A percentile compares a stretch with the other conserved stretches of the same genome.
Evolutionary conservation across 495 filamentous ascomycete genomes (phyloP).

Genomic region (Schizothecium vesticola): DNA sequence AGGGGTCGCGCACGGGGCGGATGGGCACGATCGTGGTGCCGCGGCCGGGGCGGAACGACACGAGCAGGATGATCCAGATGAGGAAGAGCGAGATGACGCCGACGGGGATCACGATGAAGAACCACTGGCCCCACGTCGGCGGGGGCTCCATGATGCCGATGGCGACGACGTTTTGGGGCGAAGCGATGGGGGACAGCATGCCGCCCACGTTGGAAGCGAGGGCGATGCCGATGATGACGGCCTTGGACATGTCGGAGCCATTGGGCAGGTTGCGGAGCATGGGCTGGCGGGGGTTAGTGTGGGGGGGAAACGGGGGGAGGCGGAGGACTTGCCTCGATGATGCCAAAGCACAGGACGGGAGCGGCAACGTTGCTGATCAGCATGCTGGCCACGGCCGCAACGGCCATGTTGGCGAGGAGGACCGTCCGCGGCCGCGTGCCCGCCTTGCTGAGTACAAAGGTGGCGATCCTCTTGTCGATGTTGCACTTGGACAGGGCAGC

Average conservation of each 20-base stretch:
- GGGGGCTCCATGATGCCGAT: constrained; percentile 88
- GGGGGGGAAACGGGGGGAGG: constrained; percentile 15
- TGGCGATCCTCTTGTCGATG: constrained; percentile 95
- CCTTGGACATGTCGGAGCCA: constrained; percentile 88
- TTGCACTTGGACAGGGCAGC: constrained; percentile 94
- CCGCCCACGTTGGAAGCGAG: constrained; percentile 93
- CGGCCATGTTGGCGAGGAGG: constrained; percentile 94
- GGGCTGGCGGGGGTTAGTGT: constrained; percentile 41
- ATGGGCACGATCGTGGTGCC: constrained; percentile 92
- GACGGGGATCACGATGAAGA: constrained; percentile 90
- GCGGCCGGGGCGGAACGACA: constrained; percentile 75
- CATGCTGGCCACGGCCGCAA: constrained; percentile 96
- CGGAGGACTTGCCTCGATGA: constrained; percentile 61
- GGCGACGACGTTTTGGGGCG: constrained; percentile 95
- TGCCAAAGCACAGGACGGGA: constrained; percentile 96
- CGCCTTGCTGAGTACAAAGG: constrained; percentile 94
- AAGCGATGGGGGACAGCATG: constrained; percentile 93
- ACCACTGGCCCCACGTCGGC: constrained; percentile 92
- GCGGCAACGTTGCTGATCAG: constrained; percentile 98
- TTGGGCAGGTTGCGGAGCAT: constrained; percentile 87
- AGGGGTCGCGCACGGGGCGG: constrained; percentile 77
- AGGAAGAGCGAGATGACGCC: constrained; percentile 83
- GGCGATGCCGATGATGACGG: constrained; percentile 93
- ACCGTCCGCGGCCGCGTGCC: constrained; percentile 84
- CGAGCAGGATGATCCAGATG: constrained; percentile 83